Evolutionary conservation across 495 filamentous ascomycete genomes (phyloP).

Genomic region (Xylaria cubensis): DNA sequence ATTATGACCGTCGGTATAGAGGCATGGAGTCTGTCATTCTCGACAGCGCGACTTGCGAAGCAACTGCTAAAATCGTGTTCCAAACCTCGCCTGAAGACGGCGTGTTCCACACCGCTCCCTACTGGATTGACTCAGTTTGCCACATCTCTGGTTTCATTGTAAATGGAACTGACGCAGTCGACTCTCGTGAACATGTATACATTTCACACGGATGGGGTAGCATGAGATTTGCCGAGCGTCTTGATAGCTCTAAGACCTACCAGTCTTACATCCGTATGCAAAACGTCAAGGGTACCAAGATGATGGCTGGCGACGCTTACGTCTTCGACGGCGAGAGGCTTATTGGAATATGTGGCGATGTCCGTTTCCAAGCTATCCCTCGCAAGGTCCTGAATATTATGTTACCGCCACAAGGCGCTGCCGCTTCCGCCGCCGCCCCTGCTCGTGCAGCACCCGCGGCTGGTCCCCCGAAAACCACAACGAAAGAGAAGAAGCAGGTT

Average conservation of each 20-base stretch:
- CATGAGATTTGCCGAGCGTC: constrained; percentile 70
- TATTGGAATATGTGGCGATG: constrained; percentile 57
- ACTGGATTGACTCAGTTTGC: constrained; percentile 74
- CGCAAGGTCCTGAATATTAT: constrained; percentile 70
- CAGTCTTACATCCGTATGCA: constrained; percentile 75
- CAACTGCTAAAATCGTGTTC: constrained; percentile 73
- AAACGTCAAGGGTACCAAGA: constrained; percentile 56
- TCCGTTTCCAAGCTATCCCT: constrained; percentile 71
- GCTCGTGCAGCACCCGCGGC: constrained; percentile 46
- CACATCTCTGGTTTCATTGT: constrained; percentile 80
- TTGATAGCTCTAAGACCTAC: constrained; percentile 69
- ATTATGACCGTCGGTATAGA: constrained; percentile 70
- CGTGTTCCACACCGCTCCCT: constrained; percentile 70
- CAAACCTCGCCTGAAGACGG: constrained; percentile 63
- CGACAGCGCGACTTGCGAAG: constrained; percentile 72
- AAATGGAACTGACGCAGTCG: constrained; percentile 76
- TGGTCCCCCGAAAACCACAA: constrained; percentile 51
- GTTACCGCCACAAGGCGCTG: constrained; percentile 64
- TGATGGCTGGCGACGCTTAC: constrained; percentile 67
- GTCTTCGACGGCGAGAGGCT: constrained; percentile 69
- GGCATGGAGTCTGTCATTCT: constrained; percentile 81
- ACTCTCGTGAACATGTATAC: constrained; percentile 73
- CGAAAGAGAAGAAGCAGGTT: constrained; percentile 52
- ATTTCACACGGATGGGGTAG: constrained; percentile 84
- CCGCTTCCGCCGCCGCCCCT: constrained; percentile 39